Percentiles rank a stretch among this genome's conserved stretches.
phyloP scores from a whole-genome alignment of 2,329 filamentous ascomycete genomes.

The Ceratocystis smalleyi region DNA sequence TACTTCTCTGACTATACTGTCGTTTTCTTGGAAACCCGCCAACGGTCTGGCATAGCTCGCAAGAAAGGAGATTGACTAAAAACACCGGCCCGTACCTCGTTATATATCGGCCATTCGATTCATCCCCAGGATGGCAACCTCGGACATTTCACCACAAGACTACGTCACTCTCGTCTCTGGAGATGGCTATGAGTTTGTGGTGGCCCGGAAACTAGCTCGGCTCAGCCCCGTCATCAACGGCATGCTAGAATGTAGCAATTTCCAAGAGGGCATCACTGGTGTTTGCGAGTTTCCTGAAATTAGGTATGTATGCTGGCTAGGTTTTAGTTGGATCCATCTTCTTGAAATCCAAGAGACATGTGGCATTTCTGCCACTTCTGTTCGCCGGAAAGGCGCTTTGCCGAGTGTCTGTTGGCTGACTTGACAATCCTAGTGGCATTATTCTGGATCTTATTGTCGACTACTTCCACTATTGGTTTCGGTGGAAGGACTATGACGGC shows the following conservation, averaged over 20 bases:
- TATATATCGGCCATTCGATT: background rate
- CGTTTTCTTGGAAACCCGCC: background rate
- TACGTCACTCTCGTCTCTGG: conserved; percentile 64
- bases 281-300: conserved; percentile 18
- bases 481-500: conserved; percentile 56
- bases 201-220: conserved; percentile 54
- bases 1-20: background rate
- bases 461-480: conserved; percentile 76
- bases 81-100: background rate
- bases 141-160: conserved; percentile 30
- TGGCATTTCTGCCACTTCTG: too few relatives aligned
- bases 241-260: conserved; percentile 55
- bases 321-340: background rate
- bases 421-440: conserved; percentile 39
- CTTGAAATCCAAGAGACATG: too few relatives aligned
- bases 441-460: conserved; percentile 69
- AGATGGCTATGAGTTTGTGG: conserved; percentile 63
- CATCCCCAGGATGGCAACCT: background rate
- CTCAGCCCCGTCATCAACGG: conserved; percentile 57
- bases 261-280: conserved; percentile 17
- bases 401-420: background rate
- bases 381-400: background rate
- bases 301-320: conserved; percentile 10
- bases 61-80: background rate
- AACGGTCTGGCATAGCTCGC: background rate